A percentile compares a stretch with the other conserved stretches of the same genome.
These are phyloP conservation scores for Boletus hoseneyae DNA, from an alignment of 1,284 basidiomycete genomes.

Conservation along the genomic window DNA sequence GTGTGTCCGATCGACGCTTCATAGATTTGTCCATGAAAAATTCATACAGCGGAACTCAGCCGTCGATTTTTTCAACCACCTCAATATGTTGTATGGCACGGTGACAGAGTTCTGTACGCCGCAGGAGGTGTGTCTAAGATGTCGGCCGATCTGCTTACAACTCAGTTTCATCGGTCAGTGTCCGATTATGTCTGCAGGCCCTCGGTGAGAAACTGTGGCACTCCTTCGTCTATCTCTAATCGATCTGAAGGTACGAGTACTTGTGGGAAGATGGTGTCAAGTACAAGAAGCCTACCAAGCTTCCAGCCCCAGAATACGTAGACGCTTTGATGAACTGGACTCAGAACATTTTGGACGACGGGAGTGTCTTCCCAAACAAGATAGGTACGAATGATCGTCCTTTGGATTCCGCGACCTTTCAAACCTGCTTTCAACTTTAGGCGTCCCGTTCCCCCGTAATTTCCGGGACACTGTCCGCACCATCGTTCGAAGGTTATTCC, in stretches of 20 bases:
- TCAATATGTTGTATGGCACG: constrained; percentile 96
- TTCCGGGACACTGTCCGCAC: constrained; percentile 92
- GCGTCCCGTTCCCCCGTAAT: constrained; percentile 88
- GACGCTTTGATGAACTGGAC: constrained; percentile 99
- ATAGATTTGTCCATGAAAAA: background rate
- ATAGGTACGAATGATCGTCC: constrained; percentile 58
- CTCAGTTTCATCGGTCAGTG: constrained; percentile 52
- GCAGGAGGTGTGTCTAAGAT: constrained; percentile 64
- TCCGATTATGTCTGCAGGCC: constrained; percentile 98
- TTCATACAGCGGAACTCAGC: constrained; percentile 44
- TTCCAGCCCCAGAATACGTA: constrained; percentile 94
- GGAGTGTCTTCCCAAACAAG: constrained; percentile 90
- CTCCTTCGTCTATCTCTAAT: constrained; percentile 12
- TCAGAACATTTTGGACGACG: constrained; percentile 91
- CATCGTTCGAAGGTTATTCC: constrained; percentile 89
- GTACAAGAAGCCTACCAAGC: constrained; percentile 91
- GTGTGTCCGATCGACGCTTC: constrained; percentile 44
- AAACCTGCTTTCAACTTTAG: constrained; percentile 37
- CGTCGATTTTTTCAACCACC: constrained; percentile 94
- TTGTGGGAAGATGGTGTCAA: constrained; percentile 96
- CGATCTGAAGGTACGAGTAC: constrained; percentile 76
- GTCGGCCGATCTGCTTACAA: constrained; percentile 10
- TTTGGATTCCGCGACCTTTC: background rate
- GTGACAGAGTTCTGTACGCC: constrained; percentile 96
- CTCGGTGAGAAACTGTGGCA: constrained; percentile 59